Conservation (phyloP, 1,284 basidiomycete genomes). For the Irpex sp. region DNA sequence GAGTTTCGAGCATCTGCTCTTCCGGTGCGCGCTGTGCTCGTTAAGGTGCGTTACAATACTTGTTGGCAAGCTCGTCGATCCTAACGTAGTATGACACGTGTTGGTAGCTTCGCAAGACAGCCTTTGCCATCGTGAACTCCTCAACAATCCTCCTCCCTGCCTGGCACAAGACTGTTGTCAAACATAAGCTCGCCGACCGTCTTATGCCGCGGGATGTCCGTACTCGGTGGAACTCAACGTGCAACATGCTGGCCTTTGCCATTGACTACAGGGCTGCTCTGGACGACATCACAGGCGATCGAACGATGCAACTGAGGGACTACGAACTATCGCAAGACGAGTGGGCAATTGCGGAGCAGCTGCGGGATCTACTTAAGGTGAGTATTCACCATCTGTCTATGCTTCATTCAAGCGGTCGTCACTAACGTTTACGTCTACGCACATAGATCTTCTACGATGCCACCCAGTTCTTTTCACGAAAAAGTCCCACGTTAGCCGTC, state of each 20-base stretch:
- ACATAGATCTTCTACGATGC: no score
- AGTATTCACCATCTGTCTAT: background rate
- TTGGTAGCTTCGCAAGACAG: background rate
- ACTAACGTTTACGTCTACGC: no score
- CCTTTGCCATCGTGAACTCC: background rate
- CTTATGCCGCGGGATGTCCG: conserved; percentile 39
- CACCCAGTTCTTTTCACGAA: no score
- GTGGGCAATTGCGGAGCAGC: background rate
- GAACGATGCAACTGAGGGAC: background rate
- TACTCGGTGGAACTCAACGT: conserved; percentile 45
- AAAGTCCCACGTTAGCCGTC: no score
- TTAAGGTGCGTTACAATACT: background rate
- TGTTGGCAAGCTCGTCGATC: background rate
- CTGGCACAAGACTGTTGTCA: background rate
- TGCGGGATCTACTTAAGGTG: background rate
- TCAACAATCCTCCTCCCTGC: background rate
- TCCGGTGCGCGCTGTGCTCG: background rate
- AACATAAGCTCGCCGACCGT: conserved; percentile 12
- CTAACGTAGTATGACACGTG: background rate
- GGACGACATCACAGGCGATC: background rate
- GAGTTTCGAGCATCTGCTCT: background rate
- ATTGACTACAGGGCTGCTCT: background rate
- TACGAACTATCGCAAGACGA: background rate
- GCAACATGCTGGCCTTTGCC: conserved; percentile 36
- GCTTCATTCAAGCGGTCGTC: no score